Evolutionary conservation across 2,329 filamentous ascomycete genomes (phyloP).

Genomic region (Fusarium sp.): DNA sequence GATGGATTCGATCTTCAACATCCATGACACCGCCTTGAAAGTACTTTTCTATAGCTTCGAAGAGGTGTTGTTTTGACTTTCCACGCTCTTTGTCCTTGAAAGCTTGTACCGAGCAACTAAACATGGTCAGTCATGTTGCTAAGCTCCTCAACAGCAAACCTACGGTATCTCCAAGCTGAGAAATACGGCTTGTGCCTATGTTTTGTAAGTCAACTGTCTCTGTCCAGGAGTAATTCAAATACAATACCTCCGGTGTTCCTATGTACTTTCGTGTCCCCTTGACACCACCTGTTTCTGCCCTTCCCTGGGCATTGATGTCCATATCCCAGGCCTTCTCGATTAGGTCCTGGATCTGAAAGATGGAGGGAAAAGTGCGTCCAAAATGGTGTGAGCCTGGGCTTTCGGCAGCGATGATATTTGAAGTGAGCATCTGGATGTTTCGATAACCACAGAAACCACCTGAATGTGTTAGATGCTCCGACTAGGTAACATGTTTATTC

Average conservation of each 20-base stretch:
- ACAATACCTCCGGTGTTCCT: constrained; percentile 82
- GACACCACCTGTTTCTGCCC: constrained; percentile 87
- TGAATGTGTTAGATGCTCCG: constrained; percentile 42
- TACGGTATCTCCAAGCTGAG: constrained; percentile 73
- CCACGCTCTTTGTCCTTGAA: constrained; percentile 62
- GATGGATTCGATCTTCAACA: constrained; percentile 66
- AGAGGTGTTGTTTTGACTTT: constrained; percentile 64
- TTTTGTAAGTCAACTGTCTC: background rate
- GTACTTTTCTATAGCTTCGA: constrained; percentile 77
- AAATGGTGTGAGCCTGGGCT: constrained; percentile 71
- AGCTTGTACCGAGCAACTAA: constrained; percentile 70
- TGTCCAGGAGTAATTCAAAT: background rate
- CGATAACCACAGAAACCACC: constrained; percentile 95
- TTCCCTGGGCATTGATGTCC: constrained; percentile 79
- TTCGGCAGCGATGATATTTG: constrained; percentile 74
- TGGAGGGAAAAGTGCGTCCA: constrained; percentile 71
- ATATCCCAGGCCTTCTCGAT: constrained; percentile 91
- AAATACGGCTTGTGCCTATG: constrained; percentile 82
- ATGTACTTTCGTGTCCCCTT: constrained; percentile 94
- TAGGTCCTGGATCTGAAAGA: constrained; percentile 84
- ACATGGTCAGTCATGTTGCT: constrained; percentile 2
- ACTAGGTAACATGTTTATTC: background rate
- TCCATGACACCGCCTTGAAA: constrained; percentile 66
- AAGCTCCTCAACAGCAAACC: constrained; percentile 42
- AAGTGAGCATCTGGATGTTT: constrained; percentile 91